These are phyloP conservation scores for Colletotrichum tamarilloi DNA, from an alignment of 2,329 filamentous ascomycete genomes.

Conservation along the genomic window DNA sequence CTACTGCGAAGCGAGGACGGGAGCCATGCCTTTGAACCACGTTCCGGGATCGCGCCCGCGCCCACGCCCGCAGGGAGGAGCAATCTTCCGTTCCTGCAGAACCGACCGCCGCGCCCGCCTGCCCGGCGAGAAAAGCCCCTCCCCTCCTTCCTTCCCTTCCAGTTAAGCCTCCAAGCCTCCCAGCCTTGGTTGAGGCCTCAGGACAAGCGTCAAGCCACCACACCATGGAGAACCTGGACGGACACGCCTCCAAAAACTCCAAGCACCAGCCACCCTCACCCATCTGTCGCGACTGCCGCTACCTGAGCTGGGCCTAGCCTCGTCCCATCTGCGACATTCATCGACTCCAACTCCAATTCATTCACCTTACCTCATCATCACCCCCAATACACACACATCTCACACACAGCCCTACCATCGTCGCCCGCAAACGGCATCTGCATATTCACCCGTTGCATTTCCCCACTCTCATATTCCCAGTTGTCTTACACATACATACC, in stretches of 20 bases:
- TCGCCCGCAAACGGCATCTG: background rate
- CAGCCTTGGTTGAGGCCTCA: too few species aligned
- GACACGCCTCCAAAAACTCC: background rate
- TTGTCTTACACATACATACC: background rate
- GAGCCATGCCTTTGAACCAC: slow-evolving; percentile 35
- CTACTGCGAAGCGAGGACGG: slow-evolving; percentile 49
- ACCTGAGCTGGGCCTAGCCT: slow-evolving; percentile 2
- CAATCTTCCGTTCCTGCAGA: slow-evolving; percentile 35
- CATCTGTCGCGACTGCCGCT: background rate
- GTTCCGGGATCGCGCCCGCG: slow-evolving; percentile 28
- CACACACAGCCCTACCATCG: background rate
- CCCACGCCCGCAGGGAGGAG: slow-evolving; percentile 30
- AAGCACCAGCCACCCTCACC: background rate
- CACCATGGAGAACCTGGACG: too few species aligned
- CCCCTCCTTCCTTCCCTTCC: background rate
- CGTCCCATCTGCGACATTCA: background rate
- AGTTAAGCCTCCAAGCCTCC: background rate
- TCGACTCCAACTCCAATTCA: background rate
- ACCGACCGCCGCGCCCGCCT: background rate
- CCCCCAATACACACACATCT: background rate
- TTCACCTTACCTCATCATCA: slow-evolving; percentile 23
- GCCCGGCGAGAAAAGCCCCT: background rate
- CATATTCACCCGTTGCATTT: background rate
- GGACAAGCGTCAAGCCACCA: background rate
- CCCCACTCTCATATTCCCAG: background rate